A percentile compares a stretch with the other conserved stretches of the same genome.
Conservation (phyloP, 164 flowering plant species). For the Buxus sempervirens region DNA sequence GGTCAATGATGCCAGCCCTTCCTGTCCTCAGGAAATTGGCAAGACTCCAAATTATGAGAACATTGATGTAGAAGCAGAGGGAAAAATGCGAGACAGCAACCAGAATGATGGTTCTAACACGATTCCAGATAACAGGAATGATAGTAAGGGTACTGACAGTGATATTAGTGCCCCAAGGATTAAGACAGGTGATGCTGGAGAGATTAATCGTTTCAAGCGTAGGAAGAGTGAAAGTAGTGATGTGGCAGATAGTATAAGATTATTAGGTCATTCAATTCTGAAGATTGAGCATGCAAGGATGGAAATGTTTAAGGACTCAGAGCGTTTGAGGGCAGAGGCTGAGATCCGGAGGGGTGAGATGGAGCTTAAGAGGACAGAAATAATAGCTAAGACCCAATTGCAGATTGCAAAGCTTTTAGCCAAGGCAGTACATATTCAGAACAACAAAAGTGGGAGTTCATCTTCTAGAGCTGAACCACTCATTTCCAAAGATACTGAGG, state of each 20-base stretch:
- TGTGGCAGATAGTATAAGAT: slow-evolving; percentile 62
- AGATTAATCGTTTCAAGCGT: slow-evolving; percentile 13
- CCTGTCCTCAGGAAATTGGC: not conserved
- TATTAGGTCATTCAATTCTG: slow-evolving; percentile 62
- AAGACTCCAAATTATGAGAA: slow-evolving; percentile 7
- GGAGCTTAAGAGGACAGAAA: slow-evolving; percentile 75
- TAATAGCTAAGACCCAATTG: slow-evolving; percentile 71
- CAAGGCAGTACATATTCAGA: slow-evolving; percentile 6
- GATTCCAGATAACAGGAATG: slow-evolving; percentile 11
- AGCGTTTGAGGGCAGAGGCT: slow-evolving; percentile 66
- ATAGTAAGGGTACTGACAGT: slow-evolving; percentile 18
- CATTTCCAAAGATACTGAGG: slow-evolving; percentile 3
- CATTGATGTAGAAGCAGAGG: slow-evolving; percentile 12
- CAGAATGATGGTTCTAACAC: slow-evolving; percentile 27
- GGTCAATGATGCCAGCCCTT: not conserved
- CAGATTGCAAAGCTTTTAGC: slow-evolving; percentile 77
- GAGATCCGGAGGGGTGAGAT: slow-evolving; percentile 68
- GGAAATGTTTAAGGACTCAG: slow-evolving; percentile 68
- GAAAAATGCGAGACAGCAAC: slow-evolving; percentile 14
- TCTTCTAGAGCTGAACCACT: slow-evolving; percentile 29
- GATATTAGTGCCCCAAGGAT: slow-evolving; percentile 21
- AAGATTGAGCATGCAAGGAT: slow-evolving; percentile 60
- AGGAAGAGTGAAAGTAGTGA: slow-evolving; percentile 21
- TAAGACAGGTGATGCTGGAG: slow-evolving; percentile 9
- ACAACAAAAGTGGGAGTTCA: slow-evolving; percentile 38